These are phyloP conservation scores for Wallacemonas sp. DNA, from an alignment of 208 protist species.

Conservation along the genomic window DNA sequence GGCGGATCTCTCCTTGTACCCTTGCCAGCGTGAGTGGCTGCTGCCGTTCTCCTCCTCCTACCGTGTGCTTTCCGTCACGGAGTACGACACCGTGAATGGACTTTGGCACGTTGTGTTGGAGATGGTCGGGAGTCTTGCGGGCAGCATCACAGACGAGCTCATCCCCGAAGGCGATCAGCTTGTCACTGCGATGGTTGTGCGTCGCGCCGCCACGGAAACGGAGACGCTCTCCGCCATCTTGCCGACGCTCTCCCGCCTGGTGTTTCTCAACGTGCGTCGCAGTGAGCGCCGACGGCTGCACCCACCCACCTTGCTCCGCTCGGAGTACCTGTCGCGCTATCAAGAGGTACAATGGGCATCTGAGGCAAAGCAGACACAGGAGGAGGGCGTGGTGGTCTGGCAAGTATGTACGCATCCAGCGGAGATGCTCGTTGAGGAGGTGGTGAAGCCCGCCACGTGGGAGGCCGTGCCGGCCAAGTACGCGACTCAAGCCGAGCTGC, in stretches of 20 bases:
- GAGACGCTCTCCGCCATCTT: conserved; percentile 40
- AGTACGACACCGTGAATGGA: conserved; percentile 47
- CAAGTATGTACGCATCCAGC: conserved; percentile 70
- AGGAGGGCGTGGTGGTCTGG: conserved; percentile 78
- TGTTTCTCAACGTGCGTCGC: conserved; percentile 48
- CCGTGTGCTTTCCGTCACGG: conserved; percentile 52
- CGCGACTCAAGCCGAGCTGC: conserved; percentile 58
- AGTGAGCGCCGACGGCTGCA: conserved; percentile 64
- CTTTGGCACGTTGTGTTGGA: conserved; percentile 72
- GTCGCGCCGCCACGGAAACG: conserved; percentile 42
- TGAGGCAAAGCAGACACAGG: conserved; percentile 59
- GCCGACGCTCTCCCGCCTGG: conserved; percentile 42
- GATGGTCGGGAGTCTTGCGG: conserved; percentile 66
- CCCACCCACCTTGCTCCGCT: conserved; percentile 69
- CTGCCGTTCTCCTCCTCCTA: conserved; percentile 78
- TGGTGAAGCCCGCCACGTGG: conserved; percentile 80
- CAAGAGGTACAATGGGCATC: conserved; percentile 59
- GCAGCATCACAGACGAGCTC: conserved; percentile 38
- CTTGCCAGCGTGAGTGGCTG: conserved; percentile 77
- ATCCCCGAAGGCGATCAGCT: conserved; percentile 75
- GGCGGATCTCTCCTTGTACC: conserved; percentile 67
- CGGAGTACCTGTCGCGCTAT: conserved; percentile 79
- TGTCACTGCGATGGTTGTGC: conserved; percentile 59
- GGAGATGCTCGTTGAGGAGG: conserved; percentile 72
- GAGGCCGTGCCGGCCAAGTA: conserved; percentile 71